Percentiles rank a stretch among this genome's conserved stretches.
phyloP scores from a whole-genome alignment of 257 asterid species.

The Marsdenia floribunda region DNA sequence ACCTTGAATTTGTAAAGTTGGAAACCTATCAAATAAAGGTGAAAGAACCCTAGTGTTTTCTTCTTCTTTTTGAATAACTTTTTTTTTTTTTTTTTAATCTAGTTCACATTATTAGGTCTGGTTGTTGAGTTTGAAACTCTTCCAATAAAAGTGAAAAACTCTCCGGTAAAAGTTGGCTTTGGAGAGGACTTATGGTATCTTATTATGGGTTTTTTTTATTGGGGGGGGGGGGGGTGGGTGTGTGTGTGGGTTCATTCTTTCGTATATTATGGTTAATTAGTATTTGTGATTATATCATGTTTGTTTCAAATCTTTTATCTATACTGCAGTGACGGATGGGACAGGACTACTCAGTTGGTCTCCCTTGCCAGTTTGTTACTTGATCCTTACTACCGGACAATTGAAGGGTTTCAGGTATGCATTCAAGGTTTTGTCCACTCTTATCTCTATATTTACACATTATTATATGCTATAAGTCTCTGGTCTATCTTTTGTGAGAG shows the following conservation, averaged over 20 bases:
- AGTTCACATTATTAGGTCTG: too few species aligned
- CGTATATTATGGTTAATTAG: not conserved
- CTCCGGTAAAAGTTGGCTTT: not conserved
- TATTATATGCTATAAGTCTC: not conserved
- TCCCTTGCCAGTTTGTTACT: slow-evolving; percentile 93
- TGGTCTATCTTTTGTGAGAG: not conserved
- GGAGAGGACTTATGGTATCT: not conserved
- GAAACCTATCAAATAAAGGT: not conserved
- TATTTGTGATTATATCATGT: slow-evolving; percentile 3
- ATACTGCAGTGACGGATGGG: slow-evolving; percentile 95
- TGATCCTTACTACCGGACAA: slow-evolving; percentile 93
- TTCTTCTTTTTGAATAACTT: too few species aligned
- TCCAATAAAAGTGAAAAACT: not conserved
- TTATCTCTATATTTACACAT: not conserved
- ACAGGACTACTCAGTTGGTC: slow-evolving; percentile 91
- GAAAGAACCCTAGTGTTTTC: not conserved
- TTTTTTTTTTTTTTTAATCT: too few species aligned
- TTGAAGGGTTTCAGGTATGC: slow-evolving; percentile 87
- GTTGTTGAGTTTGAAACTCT: not conserved
- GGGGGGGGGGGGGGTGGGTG: too few species aligned
- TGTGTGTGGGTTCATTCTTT: not conserved
- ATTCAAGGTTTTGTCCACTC: not conserved
- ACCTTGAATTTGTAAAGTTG: not conserved
- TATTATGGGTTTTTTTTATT: too few species aligned
- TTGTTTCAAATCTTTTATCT: slow-evolving; percentile 17